Evolutionary conservation across 2,329 filamentous ascomycete species (phyloP).

Genomic region (Sclerotinia trifoliorum): DNA sequence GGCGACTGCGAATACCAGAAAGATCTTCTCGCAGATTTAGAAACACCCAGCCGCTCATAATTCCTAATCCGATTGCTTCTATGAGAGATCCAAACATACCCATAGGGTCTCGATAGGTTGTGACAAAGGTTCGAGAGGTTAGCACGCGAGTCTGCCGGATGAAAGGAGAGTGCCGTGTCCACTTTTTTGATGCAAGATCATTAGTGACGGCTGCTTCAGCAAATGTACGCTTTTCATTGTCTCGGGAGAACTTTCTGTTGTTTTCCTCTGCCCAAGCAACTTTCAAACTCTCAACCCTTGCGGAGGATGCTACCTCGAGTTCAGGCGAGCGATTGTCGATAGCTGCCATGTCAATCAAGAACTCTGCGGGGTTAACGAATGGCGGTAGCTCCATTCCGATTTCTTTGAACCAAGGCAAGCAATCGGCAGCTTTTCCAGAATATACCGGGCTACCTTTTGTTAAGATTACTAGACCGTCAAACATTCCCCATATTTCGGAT

Average conservation of each 20-base stretch:
- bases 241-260: slow-evolving; percentile 27
- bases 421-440: slow-evolving; percentile 57
- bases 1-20: slow-evolving; percentile 68
- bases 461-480: slow-evolving; percentile 69
- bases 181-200: slow-evolving; percentile 25
- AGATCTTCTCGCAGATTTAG: slow-evolving; percentile 62
- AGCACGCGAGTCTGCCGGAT: slow-evolving; percentile 63
- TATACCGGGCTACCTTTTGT: slow-evolving; percentile 68
- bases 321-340: slow-evolving; percentile 69
- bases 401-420: slow-evolving; percentile 61
- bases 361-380: slow-evolving; percentile 77
- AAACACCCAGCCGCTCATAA: slow-evolving; percentile 74
- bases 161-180: slow-evolving; percentile 53
- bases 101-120: slow-evolving; percentile 74
- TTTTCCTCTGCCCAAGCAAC: slow-evolving; percentile 54
- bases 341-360: slow-evolving; percentile 71
- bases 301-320: slow-evolving; percentile 58
- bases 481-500: slow-evolving; percentile 76
- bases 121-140: slow-evolving; percentile 66
- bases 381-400: slow-evolving; percentile 62
- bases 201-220: neutral
- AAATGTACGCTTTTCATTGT: slow-evolving; percentile 26
- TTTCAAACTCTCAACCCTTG: slow-evolving; percentile 61
- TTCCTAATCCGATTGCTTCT: slow-evolving; percentile 68
- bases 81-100: slow-evolving; percentile 69